Percentiles rank a stretch among this genome's conserved stretches.
These are phyloP conservation scores for Apiotrichum laibachii DNA, from an alignment of 1,284 basidiomycete species.

Conservation along the genomic window DNA sequence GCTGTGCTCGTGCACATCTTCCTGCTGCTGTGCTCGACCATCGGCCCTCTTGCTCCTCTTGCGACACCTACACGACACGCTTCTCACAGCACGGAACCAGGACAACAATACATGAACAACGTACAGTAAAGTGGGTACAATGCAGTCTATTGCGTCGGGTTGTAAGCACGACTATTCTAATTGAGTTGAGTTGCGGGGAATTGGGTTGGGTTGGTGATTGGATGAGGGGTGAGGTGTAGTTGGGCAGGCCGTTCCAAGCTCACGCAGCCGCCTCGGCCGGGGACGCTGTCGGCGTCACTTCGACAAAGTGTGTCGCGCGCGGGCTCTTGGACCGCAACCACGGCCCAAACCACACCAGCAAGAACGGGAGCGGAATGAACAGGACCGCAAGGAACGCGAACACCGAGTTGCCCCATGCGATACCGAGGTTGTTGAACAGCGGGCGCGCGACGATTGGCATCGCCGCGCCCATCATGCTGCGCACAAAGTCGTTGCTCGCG, in stretches of 20 bases:
- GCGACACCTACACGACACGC: too few species aligned
- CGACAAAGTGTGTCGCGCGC: constrained; percentile 7
- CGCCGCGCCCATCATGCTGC: constrained; percentile 48
- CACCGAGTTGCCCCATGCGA: constrained; percentile 48
- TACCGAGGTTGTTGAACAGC: constrained; percentile 48
- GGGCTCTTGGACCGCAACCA: constrained; percentile 47
- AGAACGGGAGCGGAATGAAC: constrained; percentile 35
- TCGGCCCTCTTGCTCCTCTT: too few species aligned
- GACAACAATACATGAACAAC: constrained; percentile 6
- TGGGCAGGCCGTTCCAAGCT: background rate
- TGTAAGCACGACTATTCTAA: background rate
- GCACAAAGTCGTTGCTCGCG: constrained; percentile 51
- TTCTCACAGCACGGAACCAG: background rate
- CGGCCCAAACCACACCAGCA: constrained; percentile 53
- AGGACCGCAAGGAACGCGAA: constrained; percentile 40
- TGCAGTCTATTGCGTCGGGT: constrained; percentile 6
- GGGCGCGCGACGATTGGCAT: constrained; percentile 46
- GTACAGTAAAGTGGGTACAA: constrained; percentile 1
- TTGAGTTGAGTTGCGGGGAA: background rate
- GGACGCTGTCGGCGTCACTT: background rate
- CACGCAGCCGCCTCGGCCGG: background rate
- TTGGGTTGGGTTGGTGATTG: too few species aligned
- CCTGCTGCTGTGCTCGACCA: too few species aligned
- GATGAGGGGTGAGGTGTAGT: too few species aligned
- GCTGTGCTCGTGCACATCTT: too few species aligned